Evolutionary conservation across 2,329 filamentous ascomycete species (phyloP), one percentile per base, ranked within the genome.

Genomic region (Huntiella savannae): DNA sequence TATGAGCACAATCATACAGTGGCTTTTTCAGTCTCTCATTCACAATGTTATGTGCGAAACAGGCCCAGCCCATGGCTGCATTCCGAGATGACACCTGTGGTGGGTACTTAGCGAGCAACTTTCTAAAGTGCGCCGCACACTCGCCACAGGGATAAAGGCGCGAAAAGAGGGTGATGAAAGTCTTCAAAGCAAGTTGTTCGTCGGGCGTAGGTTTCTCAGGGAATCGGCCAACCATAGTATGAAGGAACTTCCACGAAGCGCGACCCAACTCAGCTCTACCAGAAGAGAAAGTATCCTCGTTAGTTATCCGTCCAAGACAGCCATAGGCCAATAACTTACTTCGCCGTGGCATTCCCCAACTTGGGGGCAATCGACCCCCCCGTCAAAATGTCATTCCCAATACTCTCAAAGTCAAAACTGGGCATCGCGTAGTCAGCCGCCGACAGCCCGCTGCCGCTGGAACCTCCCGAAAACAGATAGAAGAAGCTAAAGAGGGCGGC

Each of bases 281-380:
- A 33, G 16, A 33, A 22, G 11, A 17, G 38, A 17, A 43, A 55
- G 50, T 22, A 13, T 16, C 6, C 5, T 10, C 22, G 16, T 15
- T 33, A 28, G 33, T 8, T 10, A 19, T 11, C 12, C 6, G 12
- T n/a, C 4, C 36, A 11, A 22, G 8, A 37, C 4, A 33, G 12
- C 3, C n/a, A 10, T 19, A 16, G 39, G 4, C 4, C 8, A 28
- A 43, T 36, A 33, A 56, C 68, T 43, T 65, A 80, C 77, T 88
- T 91, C 46, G 75, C 66, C 5, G 83, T 91, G 50, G 79, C 82
- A 62, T 91, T 91, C 57, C 82, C 83, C 45, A 91, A 66, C 62
- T 84, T 86, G 1, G 82, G 79, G 43, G 82, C 82, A 55, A 86
- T 88, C 3, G 77, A 78, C 47, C 75, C 75, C 47, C 81, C 82